These are phyloP conservation scores for Microdochium paspali DNA, from an alignment of 2,329 filamentous ascomycete species.

Conservation along the genomic window DNA sequence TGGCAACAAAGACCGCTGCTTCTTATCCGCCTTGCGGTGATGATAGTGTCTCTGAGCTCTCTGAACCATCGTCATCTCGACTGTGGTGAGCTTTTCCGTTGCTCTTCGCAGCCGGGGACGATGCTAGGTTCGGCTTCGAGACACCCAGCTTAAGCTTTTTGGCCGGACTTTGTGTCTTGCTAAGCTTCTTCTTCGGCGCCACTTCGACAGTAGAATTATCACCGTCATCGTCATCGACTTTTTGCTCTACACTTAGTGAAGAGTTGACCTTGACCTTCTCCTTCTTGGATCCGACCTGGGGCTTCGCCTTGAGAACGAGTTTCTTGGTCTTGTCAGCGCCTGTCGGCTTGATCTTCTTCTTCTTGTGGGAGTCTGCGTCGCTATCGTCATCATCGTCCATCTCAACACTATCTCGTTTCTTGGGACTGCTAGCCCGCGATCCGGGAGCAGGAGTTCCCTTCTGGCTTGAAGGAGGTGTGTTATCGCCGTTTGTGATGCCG, in stretches of 20 bases:
- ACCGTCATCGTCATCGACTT: slow-evolving; percentile 25
- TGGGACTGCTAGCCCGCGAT: slow-evolving; percentile 43
- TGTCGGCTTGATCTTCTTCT: slow-evolving; percentile 47
- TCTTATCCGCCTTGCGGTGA: neutral
- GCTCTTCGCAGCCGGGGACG: slow-evolving; percentile 38
- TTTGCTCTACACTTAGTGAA: slow-evolving; percentile 39
- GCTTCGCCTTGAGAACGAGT: slow-evolving; percentile 45
- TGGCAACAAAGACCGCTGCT: neutral
- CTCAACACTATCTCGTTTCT: slow-evolving; percentile 47
- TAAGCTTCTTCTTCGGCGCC: slow-evolving; percentile 29
- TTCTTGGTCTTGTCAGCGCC: slow-evolving; percentile 35
- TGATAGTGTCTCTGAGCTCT: neutral
- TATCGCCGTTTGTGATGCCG: slow-evolving; percentile 36
- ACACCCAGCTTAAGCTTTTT: slow-evolving; percentile 34
- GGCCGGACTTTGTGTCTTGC: slow-evolving; percentile 29
- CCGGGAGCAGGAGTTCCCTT: slow-evolving; percentile 50
- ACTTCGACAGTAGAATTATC: slow-evolving; percentile 27
- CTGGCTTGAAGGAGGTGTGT: slow-evolving; percentile 52
- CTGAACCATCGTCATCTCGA: neutral
- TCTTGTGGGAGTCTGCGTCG: slow-evolving; percentile 41
- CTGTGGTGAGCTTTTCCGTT: neutral
- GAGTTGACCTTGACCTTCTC: slow-evolving; percentile 45
- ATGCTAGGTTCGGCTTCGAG: slow-evolving; percentile 36
- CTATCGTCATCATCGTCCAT: slow-evolving; percentile 44
- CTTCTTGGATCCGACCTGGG: slow-evolving; percentile 32